Evolutionary conservation across 345 rosid genomes (phyloP).

Genomic region (Melaleuca alternifolia): DNA sequence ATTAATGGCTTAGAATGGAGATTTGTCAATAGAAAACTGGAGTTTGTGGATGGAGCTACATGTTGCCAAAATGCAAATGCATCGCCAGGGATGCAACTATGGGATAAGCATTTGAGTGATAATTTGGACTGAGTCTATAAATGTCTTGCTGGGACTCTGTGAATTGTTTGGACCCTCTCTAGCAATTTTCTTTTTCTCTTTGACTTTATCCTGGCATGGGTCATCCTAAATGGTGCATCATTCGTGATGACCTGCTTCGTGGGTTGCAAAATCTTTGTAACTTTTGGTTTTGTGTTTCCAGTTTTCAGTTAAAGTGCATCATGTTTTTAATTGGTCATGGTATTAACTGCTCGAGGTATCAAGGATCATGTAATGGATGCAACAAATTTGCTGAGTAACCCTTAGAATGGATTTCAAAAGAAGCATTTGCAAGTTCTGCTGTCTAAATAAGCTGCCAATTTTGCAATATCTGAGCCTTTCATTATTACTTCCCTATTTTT

Average conservation of each 20-base stretch:
- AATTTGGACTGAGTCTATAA: not conserved
- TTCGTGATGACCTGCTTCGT: not conserved
- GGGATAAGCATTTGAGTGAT: not conserved
- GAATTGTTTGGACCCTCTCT: not conserved
- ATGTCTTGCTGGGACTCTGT: not conserved
- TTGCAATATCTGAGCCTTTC: not conserved
- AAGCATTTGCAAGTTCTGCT: not conserved
- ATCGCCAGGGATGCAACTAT: not conserved
- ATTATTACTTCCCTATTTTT: not conserved
- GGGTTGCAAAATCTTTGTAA: not conserved
- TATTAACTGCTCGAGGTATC: not conserved
- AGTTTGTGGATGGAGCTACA: not conserved
- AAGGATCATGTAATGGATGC: not conserved
- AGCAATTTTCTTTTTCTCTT: not conserved
- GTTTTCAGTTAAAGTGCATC: not conserved
- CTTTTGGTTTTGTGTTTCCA: not conserved
- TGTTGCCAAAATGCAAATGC: not conserved
- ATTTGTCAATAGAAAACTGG: not conserved
- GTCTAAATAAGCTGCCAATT: too few relatives aligned
- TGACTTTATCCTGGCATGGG: not conserved
- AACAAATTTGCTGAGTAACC: not conserved
- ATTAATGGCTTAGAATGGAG: not conserved
- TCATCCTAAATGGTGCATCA: not conserved
- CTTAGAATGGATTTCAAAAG: not conserved
- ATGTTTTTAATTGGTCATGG: not conserved